Conservation (phyloP, 768 basidiomycete genomes). For the Mrakia frigida region DNA sequence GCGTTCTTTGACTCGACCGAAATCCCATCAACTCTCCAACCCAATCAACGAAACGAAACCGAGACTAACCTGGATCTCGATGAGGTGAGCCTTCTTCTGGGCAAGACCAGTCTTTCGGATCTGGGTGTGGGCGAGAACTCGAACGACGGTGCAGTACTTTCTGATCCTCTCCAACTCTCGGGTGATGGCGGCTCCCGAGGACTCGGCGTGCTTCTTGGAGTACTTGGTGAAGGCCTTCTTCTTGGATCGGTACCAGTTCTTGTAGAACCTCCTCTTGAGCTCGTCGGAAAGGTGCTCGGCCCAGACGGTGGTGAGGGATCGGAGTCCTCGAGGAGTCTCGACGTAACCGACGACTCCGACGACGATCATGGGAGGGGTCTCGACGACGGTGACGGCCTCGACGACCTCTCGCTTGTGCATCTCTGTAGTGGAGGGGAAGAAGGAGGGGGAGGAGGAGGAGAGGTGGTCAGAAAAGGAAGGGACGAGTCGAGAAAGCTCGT, state of each 20-base stretch:
- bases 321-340: constrained; percentile 97
- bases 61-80: constrained; percentile 77
- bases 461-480: neutral
- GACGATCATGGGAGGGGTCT: constrained; percentile 93
- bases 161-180: constrained; percentile 98
- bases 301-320: constrained; percentile 95
- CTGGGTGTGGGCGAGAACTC: constrained; percentile 98
- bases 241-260: constrained; percentile 99
- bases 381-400: constrained; percentile 91
- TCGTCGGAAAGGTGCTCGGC: constrained; percentile 97
- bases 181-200: constrained; percentile 80
- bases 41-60: neutral
- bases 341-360: constrained; percentile 99
- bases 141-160: constrained; percentile 99
- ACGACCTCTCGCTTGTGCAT: constrained; percentile 99
- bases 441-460: too few relatives aligned
- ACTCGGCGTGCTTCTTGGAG: constrained; percentile 97
- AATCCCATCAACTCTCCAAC: too few relatives aligned
- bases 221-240: constrained; percentile 99
- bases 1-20: neutral
- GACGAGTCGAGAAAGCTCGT: neutral
- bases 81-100: constrained; percentile 99
- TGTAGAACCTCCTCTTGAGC: constrained; percentile 98
- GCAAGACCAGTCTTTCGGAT: constrained; percentile 93
- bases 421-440: constrained; percentile 53